Percentiles rank a stretch among this genome's conserved stretches.
These are phyloP conservation scores for Trametes pubescens DNA, from an alignment of 1,284 basidiomycete species.

Conservation along the genomic window DNA sequence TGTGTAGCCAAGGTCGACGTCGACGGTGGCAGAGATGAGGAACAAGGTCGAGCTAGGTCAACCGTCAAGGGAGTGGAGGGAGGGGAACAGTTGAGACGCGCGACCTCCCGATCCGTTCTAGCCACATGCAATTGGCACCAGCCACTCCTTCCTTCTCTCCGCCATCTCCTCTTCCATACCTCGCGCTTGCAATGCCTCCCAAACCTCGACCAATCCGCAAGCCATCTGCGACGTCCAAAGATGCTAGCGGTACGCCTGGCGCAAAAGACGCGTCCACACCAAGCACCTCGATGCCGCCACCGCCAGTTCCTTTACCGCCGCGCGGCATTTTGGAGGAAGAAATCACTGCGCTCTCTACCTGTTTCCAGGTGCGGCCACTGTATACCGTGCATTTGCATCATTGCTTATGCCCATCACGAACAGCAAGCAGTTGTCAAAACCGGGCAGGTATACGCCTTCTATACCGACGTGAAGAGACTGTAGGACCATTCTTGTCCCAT, in stretches of 20 bases:
- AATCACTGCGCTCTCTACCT: slow-evolving; percentile 60
- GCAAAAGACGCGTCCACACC: slow-evolving; percentile 37
- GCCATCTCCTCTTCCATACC: background rate
- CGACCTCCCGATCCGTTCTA: slow-evolving; percentile 1
- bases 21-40: slow-evolving; percentile 21
- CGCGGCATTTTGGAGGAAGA: slow-evolving; percentile 68
- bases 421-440: slow-evolving; percentile 75
- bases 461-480: slow-evolving; percentile 69
- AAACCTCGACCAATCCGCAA: slow-evolving; percentile 41
- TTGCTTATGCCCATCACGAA: background rate
- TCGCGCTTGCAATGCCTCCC: slow-evolving; percentile 37
- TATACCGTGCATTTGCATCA: background rate
- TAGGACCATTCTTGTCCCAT: slow-evolving; percentile 43
- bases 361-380: slow-evolving; percentile 56
- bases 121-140: slow-evolving; percentile 12
- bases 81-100: slow-evolving; percentile 23
- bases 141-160: slow-evolving; percentile 5
- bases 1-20: slow-evolving; percentile 5
- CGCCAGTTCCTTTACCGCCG: slow-evolving; percentile 56
- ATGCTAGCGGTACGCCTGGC: slow-evolving; percentile 25
- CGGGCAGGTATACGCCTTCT: slow-evolving; percentile 73
- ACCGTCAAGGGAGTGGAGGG: slow-evolving; percentile 10
- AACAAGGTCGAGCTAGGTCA: slow-evolving; percentile 16
- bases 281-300: slow-evolving; percentile 63
- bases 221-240: slow-evolving; percentile 33